phyloP scores from a whole-genome alignment of 2,329 filamentous ascomycete genomes.

The Colletotrichum abscissum region DNA sequence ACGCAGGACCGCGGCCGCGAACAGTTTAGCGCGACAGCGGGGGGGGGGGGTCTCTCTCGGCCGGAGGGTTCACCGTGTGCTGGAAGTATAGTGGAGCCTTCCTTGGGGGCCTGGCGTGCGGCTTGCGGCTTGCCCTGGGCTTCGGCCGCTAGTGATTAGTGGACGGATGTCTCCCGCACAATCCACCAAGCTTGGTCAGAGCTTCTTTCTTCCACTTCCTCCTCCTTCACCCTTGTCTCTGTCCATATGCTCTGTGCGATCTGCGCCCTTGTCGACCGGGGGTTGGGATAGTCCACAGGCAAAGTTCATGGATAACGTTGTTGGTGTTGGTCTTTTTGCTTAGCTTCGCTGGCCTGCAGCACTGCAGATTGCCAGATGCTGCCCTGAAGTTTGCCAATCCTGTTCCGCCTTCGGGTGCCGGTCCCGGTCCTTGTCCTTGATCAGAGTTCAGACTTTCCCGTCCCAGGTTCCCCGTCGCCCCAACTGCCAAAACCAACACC shows the following conservation, averaged over 20 bases:
- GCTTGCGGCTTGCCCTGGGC: too few species aligned
- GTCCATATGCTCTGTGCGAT: neutral
- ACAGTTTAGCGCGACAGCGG: constrained; percentile 23
- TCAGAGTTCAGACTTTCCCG: neutral
- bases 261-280: neutral
- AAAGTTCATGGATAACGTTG: neutral
- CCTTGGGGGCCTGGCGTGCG: too few species aligned
- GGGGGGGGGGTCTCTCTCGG: constrained; percentile 5
- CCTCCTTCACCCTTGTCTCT: too few species aligned
- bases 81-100: too few species aligned
- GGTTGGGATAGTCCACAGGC: neutral
- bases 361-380: neutral
- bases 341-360: neutral
- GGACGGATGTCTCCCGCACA: constrained; percentile 25
- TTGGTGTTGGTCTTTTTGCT: neutral
- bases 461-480: neutral
- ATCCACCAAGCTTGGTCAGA: constrained; percentile 17
- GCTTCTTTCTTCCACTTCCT: constrained; percentile 5
- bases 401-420: neutral
- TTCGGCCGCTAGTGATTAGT: constrained; percentile 30
- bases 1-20: constrained; percentile 17
- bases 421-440: neutral
- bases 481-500: neutral
- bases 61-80: constrained; percentile 14
- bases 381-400: neutral